phyloP scores from a whole-genome alignment of 176 grass and related monocot genomes.

The Tuctoria greenei region DNA sequence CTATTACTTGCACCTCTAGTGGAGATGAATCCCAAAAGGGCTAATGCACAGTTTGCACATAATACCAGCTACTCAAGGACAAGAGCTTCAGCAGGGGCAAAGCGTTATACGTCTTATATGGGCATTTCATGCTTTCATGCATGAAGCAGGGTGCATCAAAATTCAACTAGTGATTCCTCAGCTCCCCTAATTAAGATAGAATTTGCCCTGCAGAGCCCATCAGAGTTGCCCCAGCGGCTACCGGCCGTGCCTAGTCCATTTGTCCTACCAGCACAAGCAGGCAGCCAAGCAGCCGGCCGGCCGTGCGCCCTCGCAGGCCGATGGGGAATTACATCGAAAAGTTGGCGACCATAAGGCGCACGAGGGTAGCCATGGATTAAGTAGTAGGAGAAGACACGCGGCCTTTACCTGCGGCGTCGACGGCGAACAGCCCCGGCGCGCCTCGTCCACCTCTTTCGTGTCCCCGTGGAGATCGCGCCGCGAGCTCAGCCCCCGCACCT shows the following conservation, averaged over 20 bases:
- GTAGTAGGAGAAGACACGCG: background rate
- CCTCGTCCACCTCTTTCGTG: background rate
- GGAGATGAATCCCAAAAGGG: background rate
- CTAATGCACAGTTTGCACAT: background rate
- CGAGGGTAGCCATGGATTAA: background rate
- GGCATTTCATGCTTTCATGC: background rate
- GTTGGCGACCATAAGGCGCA: background rate
- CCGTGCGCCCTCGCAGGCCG: too few relatives aligned
- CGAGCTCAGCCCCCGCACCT: background rate
- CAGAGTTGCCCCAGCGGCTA: background rate
- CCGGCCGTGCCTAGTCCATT: background rate
- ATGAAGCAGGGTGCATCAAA: background rate
- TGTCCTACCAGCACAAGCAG: too few relatives aligned
- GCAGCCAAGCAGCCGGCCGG: too few relatives aligned
- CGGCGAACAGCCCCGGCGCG: background rate
- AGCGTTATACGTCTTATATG: background rate
- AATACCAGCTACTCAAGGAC: background rate
- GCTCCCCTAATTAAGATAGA: background rate
- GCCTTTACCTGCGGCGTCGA: slow-evolving; percentile 23
- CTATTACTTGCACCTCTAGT: too few relatives aligned
- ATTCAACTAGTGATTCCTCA: background rate
- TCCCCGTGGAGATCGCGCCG: background rate
- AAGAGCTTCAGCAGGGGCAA: background rate
- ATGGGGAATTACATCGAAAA: slow-evolving; percentile 16
- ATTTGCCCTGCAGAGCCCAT: background rate